Conservation (phyloP, 139 green algal genomes). For the Chloropicon primus region DNA sequence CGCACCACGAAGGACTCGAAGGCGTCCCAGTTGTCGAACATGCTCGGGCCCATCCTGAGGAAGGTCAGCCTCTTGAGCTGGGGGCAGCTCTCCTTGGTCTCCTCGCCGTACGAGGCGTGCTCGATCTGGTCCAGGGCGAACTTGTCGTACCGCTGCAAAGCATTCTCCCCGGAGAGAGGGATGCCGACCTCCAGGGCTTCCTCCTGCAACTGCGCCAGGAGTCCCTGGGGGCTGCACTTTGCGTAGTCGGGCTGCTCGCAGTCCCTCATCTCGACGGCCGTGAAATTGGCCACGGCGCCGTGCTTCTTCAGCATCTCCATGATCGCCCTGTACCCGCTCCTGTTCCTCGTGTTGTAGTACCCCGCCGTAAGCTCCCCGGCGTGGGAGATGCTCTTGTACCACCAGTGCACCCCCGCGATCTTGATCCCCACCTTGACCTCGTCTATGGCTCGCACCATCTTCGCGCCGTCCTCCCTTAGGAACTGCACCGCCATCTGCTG, state of each 20-base stretch:
- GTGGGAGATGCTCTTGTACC: constrained; percentile 85
- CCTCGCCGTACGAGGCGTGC: constrained; percentile 68
- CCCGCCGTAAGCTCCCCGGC: constrained; percentile 93
- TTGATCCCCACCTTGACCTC: constrained; percentile 61
- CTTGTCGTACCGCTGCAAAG: constrained; percentile 88
- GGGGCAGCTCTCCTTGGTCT: not conserved
- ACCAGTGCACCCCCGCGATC: constrained; percentile 96
- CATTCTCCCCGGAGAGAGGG: constrained; percentile 84
- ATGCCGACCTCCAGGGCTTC: constrained; percentile 48
- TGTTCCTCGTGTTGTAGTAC: constrained; percentile 92
- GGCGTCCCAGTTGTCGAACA: constrained; percentile 68
- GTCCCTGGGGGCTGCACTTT: constrained; percentile 71
- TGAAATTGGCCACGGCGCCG: constrained; percentile 77
- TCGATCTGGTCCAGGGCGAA: constrained; percentile 82
- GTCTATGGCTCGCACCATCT: not conserved
- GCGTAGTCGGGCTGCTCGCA: constrained; percentile 86
- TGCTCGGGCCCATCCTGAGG: constrained; percentile 73
- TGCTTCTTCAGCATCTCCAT: constrained; percentile 44
- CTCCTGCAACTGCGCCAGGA: constrained; percentile 67
- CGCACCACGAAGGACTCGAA: constrained; percentile 48
- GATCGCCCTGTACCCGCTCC: constrained; percentile 27
- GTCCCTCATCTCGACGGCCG: constrained; percentile 98
- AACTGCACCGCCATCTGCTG: not conserved
- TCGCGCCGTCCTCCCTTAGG: not conserved
- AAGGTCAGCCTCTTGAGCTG: constrained; percentile 68